A percentile compares a stretch with the other conserved stretches of the same genome.
Conservation (phyloP, 2,329 filamentous ascomycete genomes). For the Phialemonium atrogriseum region DNA sequence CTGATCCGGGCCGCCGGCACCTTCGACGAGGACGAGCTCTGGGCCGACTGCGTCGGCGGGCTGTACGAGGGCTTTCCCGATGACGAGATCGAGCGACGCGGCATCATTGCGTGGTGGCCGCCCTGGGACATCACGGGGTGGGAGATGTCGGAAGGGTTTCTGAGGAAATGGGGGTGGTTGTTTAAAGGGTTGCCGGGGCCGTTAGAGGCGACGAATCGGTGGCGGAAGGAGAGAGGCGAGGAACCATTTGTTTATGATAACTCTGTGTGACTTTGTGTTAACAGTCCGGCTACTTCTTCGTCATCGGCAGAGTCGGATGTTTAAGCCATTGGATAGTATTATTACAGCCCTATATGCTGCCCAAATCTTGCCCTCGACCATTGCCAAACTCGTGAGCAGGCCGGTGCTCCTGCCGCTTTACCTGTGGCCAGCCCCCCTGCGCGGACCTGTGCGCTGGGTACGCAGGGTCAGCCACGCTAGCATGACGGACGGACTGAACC, state of each 20-base stretch:
- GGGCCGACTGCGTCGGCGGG: constrained; percentile 31
- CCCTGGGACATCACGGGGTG: constrained; percentile 29
- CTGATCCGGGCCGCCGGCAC: constrained; percentile 25
- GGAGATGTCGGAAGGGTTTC: constrained; percentile 32
- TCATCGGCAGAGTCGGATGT: too few species aligned
- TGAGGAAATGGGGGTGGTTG: constrained; percentile 27
- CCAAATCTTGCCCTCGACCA: too few species aligned
- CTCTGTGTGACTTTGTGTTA: too few species aligned
- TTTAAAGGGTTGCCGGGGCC: constrained; percentile 15
- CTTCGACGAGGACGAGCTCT: constrained; percentile 34
- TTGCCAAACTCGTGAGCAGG: too few species aligned
- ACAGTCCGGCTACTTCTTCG: too few species aligned
- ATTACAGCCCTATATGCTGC: too few species aligned
- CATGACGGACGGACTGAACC: too few species aligned
- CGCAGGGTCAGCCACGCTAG: too few species aligned
- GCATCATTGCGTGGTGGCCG: constrained; percentile 33
- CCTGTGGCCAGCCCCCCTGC: too few species aligned
- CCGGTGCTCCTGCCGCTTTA: too few species aligned
- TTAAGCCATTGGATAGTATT: too few species aligned
- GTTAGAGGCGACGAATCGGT: constrained; percentile 27
- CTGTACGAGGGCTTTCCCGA: constrained; percentile 34
- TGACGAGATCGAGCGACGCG: constrained; percentile 28
- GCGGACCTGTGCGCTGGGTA: too few species aligned
- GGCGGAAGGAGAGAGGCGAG: constrained; percentile 13
- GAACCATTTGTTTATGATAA: background rate